phyloP scores from a whole-genome alignment of 2,329 filamentous ascomycete species.

The Aspergillus proliferans region DNA sequence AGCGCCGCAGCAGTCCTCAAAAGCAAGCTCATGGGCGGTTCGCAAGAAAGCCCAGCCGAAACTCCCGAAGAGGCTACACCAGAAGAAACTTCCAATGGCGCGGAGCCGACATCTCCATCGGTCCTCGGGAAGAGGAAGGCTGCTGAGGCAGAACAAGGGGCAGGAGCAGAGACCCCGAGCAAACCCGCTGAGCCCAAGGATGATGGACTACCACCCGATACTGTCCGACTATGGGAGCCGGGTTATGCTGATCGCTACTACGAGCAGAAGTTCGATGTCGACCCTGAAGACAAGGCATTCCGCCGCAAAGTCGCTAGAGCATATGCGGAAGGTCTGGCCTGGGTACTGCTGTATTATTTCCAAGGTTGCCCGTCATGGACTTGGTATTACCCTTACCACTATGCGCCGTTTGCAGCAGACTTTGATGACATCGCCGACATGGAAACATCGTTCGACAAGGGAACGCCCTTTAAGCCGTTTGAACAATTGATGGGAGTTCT shows the following conservation, averaged over 20 bases:
- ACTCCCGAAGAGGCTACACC: conserved; percentile 19
- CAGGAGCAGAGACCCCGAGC: conserved; percentile 51
- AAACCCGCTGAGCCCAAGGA: conserved; percentile 48
- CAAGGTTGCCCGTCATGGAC: conserved; percentile 98
- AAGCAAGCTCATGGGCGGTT: conserved; percentile 59
- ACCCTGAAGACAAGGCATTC: conserved; percentile 74
- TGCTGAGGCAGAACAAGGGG: conserved; percentile 56
- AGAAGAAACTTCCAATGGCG: conserved; percentile 19
- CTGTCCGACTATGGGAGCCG: conserved; percentile 86
- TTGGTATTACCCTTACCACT: conserved; percentile 98
- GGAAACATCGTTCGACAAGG: conserved; percentile 75
- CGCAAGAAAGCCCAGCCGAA: conserved; percentile 16
- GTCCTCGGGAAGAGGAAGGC: conserved; percentile 57
- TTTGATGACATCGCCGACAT: conserved; percentile 78
- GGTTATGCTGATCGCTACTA: conserved; percentile 96
- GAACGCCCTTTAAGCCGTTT: conserved; percentile 80
- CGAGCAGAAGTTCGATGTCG: conserved; percentile 87
- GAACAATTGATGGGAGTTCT: conserved; percentile 98
- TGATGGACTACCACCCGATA: conserved; percentile 67
- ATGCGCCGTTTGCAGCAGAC: conserved; percentile 93
- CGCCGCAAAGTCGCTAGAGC: conserved; percentile 79
- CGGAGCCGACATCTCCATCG: conserved; percentile 26
- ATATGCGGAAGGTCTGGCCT: conserved; percentile 92
- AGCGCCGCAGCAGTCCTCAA: conserved; percentile 87
- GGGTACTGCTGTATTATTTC: conserved; percentile 96